A percentile compares a stretch with the other conserved stretches of the same genome.
Conservation (phyloP, 164 flowering plant genomes). For the Piper betle region DNA sequence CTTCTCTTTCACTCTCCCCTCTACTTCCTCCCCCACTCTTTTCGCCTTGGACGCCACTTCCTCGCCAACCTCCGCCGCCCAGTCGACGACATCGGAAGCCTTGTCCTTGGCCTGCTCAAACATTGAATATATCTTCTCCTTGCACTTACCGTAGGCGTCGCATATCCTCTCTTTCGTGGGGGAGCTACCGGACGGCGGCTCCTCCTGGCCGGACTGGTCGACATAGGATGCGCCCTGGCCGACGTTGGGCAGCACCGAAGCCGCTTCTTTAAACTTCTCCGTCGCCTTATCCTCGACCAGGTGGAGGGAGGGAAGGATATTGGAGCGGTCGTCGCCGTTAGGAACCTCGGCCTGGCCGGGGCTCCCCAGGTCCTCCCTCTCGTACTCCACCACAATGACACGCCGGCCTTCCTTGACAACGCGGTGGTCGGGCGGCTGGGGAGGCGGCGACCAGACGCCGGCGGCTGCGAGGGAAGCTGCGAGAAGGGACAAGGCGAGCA, state of each 20-base stretch:
- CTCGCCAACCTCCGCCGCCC: background rate
- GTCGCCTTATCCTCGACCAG: slow-evolving; percentile 5
- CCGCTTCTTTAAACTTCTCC: slow-evolving; percentile 17
- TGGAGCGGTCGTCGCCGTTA: background rate
- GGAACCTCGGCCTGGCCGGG: slow-evolving; percentile 10
- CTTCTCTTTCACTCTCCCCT: background rate
- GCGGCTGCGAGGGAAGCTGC: slow-evolving; percentile 30
- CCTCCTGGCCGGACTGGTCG: background rate
- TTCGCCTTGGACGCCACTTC: background rate
- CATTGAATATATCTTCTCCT: slow-evolving; percentile 24
- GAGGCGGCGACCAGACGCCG: slow-evolving; percentile 35
- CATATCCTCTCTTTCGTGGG: slow-evolving; percentile 36
- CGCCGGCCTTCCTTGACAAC: slow-evolving; percentile 41
- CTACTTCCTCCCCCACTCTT: slow-evolving; percentile 5
- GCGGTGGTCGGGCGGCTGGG: slow-evolving; percentile 10
- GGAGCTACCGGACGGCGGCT: background rate
- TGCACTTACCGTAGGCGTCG: slow-evolving; percentile 53
- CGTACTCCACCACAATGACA: slow-evolving; percentile 45
- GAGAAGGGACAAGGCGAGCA: slow-evolving; percentile 32
- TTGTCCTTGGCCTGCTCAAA: slow-evolving; percentile 24
- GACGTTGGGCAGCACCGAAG: slow-evolving; percentile 17
- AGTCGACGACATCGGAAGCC: slow-evolving; percentile 6
- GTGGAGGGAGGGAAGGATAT: background rate
- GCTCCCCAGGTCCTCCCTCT: slow-evolving; percentile 20
- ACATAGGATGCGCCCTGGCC: slow-evolving; percentile 14